Conservation (phyloP, 2,329 filamentous ascomycete genomes). For the Aspergillus felis region DNA sequence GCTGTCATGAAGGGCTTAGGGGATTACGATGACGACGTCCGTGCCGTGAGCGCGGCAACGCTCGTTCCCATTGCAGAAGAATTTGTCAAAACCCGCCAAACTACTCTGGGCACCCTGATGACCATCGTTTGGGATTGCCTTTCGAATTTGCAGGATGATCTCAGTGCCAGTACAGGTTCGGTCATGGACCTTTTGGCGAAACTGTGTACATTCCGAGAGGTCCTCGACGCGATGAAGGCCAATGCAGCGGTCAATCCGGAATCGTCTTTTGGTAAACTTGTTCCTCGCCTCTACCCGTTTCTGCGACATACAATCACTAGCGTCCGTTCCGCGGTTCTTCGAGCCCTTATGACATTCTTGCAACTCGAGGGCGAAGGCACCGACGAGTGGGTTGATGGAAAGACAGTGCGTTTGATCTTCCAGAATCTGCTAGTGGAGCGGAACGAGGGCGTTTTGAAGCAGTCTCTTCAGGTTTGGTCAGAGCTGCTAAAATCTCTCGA, state of each 20-base stretch:
- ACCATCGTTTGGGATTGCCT: conserved; percentile 97
- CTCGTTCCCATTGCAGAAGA: conserved; percentile 94
- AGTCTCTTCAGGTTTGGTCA: conserved; percentile 83
- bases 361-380: conserved; percentile 75
- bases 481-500: conserved; percentile 69
- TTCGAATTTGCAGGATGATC: conserved; percentile 91
- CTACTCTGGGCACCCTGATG: conserved; percentile 75
- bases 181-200: conserved; percentile 98
- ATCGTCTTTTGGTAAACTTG: conserved; percentile 85
- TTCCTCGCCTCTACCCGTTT: conserved; percentile 93
- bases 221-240: conserved; percentile 86
- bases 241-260: conserved; percentile 80
- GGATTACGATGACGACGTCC: conserved; percentile 90
- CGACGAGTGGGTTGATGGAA: conserved; percentile 88
- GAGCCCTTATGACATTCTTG: conserved; percentile 88
- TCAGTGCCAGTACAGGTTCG: conserved; percentile 94
- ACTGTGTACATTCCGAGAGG: conserved; percentile 88
- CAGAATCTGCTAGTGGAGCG: conserved; percentile 94
- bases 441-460: conserved; percentile 74
- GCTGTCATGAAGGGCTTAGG: conserved; percentile 93
- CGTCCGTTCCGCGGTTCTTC: conserved; percentile 86
- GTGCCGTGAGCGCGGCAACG: conserved; percentile 95
- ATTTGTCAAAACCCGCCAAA: conserved; percentile 79
- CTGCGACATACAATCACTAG: conserved; percentile 95
- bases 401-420: conserved; percentile 81